Percentiles rank a stretch among this genome's conserved stretches.
These are phyloP conservation scores for Crataegus laevigata DNA, from an alignment of 306 rosid genomes.

Conservation along the genomic window DNA sequence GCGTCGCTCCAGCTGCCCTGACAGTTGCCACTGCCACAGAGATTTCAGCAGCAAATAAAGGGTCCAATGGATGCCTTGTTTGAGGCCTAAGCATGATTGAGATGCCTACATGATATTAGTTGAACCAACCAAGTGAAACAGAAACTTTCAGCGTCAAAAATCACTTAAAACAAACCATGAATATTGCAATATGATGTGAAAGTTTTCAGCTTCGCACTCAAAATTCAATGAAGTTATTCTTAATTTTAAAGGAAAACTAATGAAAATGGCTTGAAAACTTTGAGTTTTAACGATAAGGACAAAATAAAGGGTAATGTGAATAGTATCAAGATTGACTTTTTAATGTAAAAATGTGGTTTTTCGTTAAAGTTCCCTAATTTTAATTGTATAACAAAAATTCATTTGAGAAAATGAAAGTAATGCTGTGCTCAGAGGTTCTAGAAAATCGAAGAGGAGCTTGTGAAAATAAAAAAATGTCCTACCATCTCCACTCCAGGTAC, in stretches of 20 bases:
- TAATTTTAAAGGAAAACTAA: not conserved
- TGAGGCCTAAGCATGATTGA: constrained; percentile 64
- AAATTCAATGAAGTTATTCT: not conserved
- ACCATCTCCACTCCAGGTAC: not conserved
- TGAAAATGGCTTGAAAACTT: too few species aligned
- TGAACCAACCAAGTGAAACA: constrained; percentile 4
- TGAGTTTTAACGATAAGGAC: too few species aligned
- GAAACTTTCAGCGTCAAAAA: not conserved
- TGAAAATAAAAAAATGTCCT: not conserved
- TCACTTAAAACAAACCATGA: not conserved
- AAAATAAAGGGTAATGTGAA: too few species aligned
- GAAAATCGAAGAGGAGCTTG: not conserved
- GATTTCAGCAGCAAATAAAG: constrained; percentile 78
- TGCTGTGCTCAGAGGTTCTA: not conserved
- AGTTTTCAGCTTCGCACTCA: not conserved
- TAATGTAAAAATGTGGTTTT: too few species aligned
- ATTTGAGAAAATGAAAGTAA: not conserved
- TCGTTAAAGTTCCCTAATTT: too few species aligned
- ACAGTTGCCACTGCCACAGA: constrained; percentile 86
- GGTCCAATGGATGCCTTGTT: constrained; percentile 85
- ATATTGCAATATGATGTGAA: not conserved
- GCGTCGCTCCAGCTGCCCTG: constrained; percentile 91
- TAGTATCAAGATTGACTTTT: too few species aligned
- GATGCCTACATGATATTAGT: constrained; percentile 34
- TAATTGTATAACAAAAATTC: too few species aligned